Percentiles rank a stretch among this genome's conserved stretches.
These are phyloP conservation scores for Coccomyxa subellipsoidea DNA, from an alignment of 163 green algal species.

Conservation along the genomic window DNA sequence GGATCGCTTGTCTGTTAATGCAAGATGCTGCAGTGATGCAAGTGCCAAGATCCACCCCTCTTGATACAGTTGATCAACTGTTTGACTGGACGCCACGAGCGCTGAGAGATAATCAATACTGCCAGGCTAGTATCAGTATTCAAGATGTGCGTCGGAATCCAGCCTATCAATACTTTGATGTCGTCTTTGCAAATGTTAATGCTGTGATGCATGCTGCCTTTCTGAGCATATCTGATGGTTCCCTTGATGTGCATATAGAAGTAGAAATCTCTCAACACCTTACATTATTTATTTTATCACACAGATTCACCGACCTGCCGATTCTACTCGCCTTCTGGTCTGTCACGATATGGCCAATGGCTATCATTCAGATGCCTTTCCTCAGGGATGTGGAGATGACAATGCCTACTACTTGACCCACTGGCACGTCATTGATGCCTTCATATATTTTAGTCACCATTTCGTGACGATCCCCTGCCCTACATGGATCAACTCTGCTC, in stretches of 20 bases:
- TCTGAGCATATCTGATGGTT: no score
- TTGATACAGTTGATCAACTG: neutral
- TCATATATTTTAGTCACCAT: slow-evolving; percentile 87
- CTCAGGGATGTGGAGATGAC: slow-evolving; percentile 25
- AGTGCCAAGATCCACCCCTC: neutral
- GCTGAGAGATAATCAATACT: neutral
- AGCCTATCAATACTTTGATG: no score
- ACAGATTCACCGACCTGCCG: neutral
- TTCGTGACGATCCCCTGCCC: slow-evolving; percentile 75
- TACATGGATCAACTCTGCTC: slow-evolving; percentile 65
- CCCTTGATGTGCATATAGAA: no score
- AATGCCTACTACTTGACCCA: slow-evolving; percentile 48
- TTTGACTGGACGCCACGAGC: neutral
- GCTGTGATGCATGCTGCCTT: no score
- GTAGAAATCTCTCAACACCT: no score
- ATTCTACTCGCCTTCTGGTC: slow-evolving; percentile 28
- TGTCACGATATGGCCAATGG: slow-evolving; percentile 54
- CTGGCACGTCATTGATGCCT: slow-evolving; percentile 75
- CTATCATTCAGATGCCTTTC: slow-evolving; percentile 36
- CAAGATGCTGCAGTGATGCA: neutral
- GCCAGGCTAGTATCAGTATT: neutral
- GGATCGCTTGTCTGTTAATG: neutral
- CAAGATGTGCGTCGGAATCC: neutral
- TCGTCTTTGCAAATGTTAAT: no score
- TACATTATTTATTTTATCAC: no score